phyloP scores from a whole-genome alignment of 352 stramenopile species.

The Globisporangium carolinianum region DNA sequence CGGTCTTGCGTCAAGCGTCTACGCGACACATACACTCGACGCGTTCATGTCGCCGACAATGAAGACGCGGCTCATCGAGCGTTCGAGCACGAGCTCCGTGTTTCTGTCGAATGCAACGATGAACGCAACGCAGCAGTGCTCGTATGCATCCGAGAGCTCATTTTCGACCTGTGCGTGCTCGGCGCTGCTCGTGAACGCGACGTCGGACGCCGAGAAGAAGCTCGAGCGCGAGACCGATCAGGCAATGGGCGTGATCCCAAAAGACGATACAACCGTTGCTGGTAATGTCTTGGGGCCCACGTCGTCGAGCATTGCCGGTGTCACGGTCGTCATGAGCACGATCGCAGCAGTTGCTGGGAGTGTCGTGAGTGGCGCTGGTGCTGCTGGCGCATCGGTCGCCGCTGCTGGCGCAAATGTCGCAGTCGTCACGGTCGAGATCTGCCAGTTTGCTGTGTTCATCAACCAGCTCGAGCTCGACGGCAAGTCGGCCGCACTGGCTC shows the following conservation, averaged over 20 bases:
- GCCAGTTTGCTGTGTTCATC: slow-evolving; percentile 71
- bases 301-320: slow-evolving; percentile 60
- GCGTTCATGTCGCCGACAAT: slow-evolving; percentile 47
- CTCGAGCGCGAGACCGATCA: slow-evolving; percentile 40
- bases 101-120: slow-evolving; percentile 62
- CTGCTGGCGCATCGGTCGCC: slow-evolving; percentile 39
- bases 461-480: slow-evolving; percentile 69
- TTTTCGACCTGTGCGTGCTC: slow-evolving; percentile 69
- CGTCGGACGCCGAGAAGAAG: slow-evolving; percentile 51
- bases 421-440: slow-evolving; percentile 73
- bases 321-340: slow-evolving; percentile 60
- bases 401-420: slow-evolving; percentile 55
- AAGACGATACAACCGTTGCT: slow-evolving; percentile 49
- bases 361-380: slow-evolving; percentile 27
- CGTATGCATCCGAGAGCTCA: slow-evolving; percentile 51
- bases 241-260: slow-evolving; percentile 45
- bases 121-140: slow-evolving; percentile 47
- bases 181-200: slow-evolving; percentile 39
- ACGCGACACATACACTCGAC: slow-evolving; percentile 40
- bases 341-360: slow-evolving; percentile 70
- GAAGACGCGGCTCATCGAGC: slow-evolving; percentile 27
- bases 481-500: slow-evolving; percentile 57
- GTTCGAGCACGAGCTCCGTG: slow-evolving; percentile 30
- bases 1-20: slow-evolving; percentile 62
- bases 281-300: slow-evolving; percentile 56